phyloP scores from a whole-genome alignment of 164 flowering plant genomes.

The Akebia trifoliata region DNA sequence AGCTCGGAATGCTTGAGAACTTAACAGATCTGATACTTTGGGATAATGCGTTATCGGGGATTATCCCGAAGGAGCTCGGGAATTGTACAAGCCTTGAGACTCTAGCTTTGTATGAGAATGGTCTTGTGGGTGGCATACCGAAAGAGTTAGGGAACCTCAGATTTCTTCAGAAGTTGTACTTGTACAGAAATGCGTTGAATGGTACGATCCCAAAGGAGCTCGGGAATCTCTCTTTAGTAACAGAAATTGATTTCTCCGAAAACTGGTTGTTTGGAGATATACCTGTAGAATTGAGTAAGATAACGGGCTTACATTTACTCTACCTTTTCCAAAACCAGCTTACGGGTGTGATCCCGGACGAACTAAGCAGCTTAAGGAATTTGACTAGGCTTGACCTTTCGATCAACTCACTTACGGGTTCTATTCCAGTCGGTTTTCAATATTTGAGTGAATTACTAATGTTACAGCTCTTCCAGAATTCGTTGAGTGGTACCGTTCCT shows the following conservation, averaged over 20 bases:
- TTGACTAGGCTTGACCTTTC: conserved; percentile 78
- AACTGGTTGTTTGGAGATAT: conserved; percentile 68
- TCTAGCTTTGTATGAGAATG: conserved; percentile 71
- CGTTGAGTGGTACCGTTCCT: conserved; percentile 72
- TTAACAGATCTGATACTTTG: conserved; percentile 58
- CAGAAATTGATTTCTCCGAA: conserved; percentile 88
- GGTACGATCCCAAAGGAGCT: conserved; percentile 79
- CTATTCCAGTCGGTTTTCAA: conserved; percentile 74
- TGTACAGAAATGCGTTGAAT: conserved; percentile 74
- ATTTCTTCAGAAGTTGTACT: conserved; percentile 46
- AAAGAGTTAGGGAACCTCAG: conserved; percentile 58
- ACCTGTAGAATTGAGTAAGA: conserved; percentile 62
- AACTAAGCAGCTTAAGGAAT: conserved; percentile 52
- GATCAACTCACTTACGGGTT: conserved; percentile 66
- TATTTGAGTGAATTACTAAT: conserved; percentile 47
- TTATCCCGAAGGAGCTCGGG: conserved; percentile 67
- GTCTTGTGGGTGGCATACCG: conserved; percentile 68
- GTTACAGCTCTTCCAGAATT: conserved; percentile 77
- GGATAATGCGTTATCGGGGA: conserved; percentile 65
- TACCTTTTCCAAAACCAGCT: conserved; percentile 78
- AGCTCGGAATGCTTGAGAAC: conserved; percentile 61
- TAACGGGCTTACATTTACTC: conserved; percentile 50
- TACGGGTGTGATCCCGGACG: conserved; percentile 74
- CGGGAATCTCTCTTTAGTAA: conserved; percentile 64
- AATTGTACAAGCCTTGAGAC: conserved; percentile 60